These are phyloP conservation scores for Pseudonitzschia delicatissima DNA, from an alignment of 108 stramenopile genomes.

Conservation along the genomic window DNA sequence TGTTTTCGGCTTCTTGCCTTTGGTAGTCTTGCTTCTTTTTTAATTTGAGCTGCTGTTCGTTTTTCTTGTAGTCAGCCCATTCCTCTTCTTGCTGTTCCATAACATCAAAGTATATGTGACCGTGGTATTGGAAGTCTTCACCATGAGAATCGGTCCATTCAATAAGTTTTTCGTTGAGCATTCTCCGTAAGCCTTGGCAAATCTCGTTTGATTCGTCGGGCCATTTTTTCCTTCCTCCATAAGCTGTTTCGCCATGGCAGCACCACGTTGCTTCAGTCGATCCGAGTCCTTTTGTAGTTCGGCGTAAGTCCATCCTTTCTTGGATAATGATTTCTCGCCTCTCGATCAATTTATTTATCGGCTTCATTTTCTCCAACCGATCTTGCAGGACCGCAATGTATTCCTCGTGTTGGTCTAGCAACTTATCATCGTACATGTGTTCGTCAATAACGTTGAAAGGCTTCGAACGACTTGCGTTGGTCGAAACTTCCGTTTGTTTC, in stretches of 20 bases:
- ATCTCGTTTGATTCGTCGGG: slow-evolving; percentile 77
- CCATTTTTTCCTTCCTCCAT: slow-evolving; percentile 94
- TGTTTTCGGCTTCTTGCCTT: slow-evolving; percentile 27
- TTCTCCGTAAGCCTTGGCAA: slow-evolving; percentile 69
- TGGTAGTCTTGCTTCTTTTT: slow-evolving; percentile 74
- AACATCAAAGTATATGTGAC: slow-evolving; percentile 51
- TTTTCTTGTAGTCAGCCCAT: slow-evolving; percentile 76
- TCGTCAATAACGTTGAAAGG: slow-evolving; percentile 61
- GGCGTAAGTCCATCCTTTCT: slow-evolving; percentile 77
- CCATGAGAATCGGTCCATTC: slow-evolving; percentile 65
- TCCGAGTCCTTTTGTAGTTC: slow-evolving; percentile 85
- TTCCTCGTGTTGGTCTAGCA: slow-evolving; percentile 82
- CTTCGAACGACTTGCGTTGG: slow-evolving; percentile 60
- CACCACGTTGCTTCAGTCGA: slow-evolving; percentile 82
- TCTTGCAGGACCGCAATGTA: slow-evolving; percentile 57
- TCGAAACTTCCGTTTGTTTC: slow-evolving; percentile 68
- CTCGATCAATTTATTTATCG: slow-evolving; percentile 82
- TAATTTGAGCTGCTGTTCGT: slow-evolving; percentile 59
- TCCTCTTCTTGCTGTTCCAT: slow-evolving; percentile 80
- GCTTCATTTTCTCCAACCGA: slow-evolving; percentile 79
- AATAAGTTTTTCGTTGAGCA: slow-evolving; percentile 55
- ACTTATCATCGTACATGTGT: slow-evolving; percentile 63
- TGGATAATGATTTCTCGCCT: slow-evolving; percentile 78
- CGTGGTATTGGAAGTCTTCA: slow-evolving; percentile 73
- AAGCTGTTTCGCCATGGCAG: slow-evolving; percentile 79